These are phyloP conservation scores for Vaccinium macrocarpon DNA, from an alignment of 148 eudicot genomes.

Conservation along the genomic window DNA sequence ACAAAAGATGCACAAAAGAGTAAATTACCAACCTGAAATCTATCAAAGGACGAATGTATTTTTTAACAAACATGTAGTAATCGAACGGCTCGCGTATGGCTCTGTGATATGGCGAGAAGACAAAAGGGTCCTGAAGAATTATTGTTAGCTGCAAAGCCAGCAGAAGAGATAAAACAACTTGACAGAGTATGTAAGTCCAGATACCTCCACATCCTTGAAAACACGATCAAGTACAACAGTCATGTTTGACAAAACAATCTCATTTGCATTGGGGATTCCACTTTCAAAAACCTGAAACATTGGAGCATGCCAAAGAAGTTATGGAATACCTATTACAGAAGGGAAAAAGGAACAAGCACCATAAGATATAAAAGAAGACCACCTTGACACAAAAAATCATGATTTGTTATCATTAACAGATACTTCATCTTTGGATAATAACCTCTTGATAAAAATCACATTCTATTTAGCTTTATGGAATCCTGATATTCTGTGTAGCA, in stretches of 20 bases:
- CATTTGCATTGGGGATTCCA: slow-evolving; percentile 68
- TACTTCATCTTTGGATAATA: not conserved
- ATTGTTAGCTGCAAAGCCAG: slow-evolving; percentile 22
- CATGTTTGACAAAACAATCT: slow-evolving; percentile 84
- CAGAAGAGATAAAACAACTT: slow-evolving; percentile 18
- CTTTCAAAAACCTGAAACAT: slow-evolving; percentile 68
- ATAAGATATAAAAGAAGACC: not conserved
- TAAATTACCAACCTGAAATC: slow-evolving; percentile 74
- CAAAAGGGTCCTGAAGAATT: slow-evolving; percentile 75
- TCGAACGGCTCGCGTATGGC: slow-evolving; percentile 91
- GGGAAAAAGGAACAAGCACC: not conserved
- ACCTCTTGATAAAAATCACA: not conserved
- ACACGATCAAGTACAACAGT: slow-evolving; percentile 65
- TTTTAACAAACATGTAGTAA: slow-evolving; percentile 80
- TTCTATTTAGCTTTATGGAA: not conserved
- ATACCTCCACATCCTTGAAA: slow-evolving; percentile 80
- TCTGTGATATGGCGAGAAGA: slow-evolving; percentile 72
- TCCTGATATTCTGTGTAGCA: not conserved
- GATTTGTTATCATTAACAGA: not conserved
- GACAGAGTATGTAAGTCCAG: slow-evolving; percentile 18
- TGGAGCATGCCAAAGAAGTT: not conserved
- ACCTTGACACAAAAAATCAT: not conserved
- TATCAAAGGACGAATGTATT: slow-evolving; percentile 76
- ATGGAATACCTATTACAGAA: not conserved
- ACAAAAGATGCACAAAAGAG: not conserved